phyloP scores from a whole-genome alignment of 129 eudicot species.

The Centrapalus pauciflorus region DNA sequence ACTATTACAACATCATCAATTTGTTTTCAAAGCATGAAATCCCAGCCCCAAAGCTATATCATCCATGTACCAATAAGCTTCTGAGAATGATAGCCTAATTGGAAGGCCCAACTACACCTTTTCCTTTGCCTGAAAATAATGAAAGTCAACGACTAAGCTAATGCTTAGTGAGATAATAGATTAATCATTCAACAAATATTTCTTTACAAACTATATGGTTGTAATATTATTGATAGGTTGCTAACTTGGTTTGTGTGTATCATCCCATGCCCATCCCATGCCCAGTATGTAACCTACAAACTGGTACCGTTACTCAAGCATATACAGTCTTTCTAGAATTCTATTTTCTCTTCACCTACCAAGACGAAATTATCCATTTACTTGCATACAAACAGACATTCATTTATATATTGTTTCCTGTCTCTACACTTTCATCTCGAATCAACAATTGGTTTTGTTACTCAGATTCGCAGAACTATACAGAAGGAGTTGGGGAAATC shows the following conservation, averaged over 20 bases:
- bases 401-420: not conserved
- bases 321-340: not conserved
- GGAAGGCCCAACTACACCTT: too few relatives aligned
- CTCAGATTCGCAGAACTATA: slow-evolving; percentile 63
- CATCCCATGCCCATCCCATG: too few relatives aligned
- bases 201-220: too few relatives aligned
- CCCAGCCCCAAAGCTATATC: too few relatives aligned
- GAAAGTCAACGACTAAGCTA: too few relatives aligned
- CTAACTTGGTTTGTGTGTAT: not conserved
- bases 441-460: not conserved
- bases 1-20: too few relatives aligned
- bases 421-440: not conserved
- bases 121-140: too few relatives aligned
- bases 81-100: too few relatives aligned
- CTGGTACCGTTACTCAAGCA: not conserved
- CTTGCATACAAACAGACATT: not conserved
- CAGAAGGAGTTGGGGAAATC: slow-evolving; percentile 66
- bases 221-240: not conserved
- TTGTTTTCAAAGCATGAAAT: too few relatives aligned
- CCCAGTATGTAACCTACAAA: not conserved
- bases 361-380: not conserved
- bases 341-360: not conserved
- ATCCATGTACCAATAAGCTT: too few relatives aligned
- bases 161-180: too few relatives aligned
- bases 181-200: too few relatives aligned